These are phyloP conservation scores for Candida sp. DNA, from an alignment of 1,139 yeast genomes.

Conservation along the genomic window DNA sequence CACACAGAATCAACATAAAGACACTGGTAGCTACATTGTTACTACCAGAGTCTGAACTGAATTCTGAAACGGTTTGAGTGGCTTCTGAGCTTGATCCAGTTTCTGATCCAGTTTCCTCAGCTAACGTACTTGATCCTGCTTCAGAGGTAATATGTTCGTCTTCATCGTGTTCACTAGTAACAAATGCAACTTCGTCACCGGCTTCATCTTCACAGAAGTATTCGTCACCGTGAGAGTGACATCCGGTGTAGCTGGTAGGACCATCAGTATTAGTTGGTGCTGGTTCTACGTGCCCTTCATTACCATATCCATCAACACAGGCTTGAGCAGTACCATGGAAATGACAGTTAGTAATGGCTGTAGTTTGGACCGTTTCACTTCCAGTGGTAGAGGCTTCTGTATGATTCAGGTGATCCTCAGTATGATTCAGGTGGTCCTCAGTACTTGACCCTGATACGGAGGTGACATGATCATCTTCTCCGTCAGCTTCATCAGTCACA, in stretches of 20 bases:
- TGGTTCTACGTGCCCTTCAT: constrained; percentile 26
- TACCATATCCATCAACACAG: constrained; percentile 24
- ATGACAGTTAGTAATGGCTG: constrained; percentile 23
- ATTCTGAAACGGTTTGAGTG: neutral
- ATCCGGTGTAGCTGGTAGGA: constrained; percentile 21
- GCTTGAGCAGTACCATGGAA: constrained; percentile 21
- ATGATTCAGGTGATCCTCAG: no score
- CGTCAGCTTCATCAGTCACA: constrained; percentile 7
- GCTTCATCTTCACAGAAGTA: constrained; percentile 17
- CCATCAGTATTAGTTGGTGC: constrained; percentile 18
- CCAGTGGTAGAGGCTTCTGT: neutral
- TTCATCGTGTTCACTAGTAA: constrained; percentile 8
- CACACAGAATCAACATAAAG: neutral
- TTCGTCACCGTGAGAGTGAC: constrained; percentile 25
- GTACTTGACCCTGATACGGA: neutral
- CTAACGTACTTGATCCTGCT: neutral
- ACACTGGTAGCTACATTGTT: neutral
- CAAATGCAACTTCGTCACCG: constrained; percentile 21
- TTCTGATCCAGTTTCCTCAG: neutral
- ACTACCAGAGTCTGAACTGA: neutral
- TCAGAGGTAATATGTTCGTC: neutral
- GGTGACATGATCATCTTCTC: constrained; percentile 1
- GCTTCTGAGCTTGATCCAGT: neutral
- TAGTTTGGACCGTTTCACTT: neutral
- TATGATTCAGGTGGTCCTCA: no score